A percentile compares a stretch with the other conserved stretches of the same genome.
phyloP scores from a whole-genome alignment of 768 basidiomycete genomes.

The Tricholoma bakamatsutake region DNA sequence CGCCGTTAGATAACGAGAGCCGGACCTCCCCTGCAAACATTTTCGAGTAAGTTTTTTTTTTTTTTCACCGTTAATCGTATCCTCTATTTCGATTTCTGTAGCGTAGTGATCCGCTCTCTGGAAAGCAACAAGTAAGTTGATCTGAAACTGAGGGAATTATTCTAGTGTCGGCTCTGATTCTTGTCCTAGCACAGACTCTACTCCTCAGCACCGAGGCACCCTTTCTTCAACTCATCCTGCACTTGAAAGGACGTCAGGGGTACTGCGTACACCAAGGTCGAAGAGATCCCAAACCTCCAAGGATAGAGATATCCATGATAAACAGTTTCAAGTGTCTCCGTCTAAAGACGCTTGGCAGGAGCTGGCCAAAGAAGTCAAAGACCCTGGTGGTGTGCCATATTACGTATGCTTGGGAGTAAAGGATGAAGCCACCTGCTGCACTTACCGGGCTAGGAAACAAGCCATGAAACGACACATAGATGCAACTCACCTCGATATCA shows the following conservation, averaged over 20 bases:
- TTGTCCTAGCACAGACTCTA: neutral
- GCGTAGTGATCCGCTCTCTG: neutral
- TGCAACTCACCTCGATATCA: constrained; percentile 17
- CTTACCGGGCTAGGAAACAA: constrained; percentile 17
- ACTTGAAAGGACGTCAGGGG: neutral
- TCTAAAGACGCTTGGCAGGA: constrained; percentile 8
- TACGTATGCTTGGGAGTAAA: constrained; percentile 12
- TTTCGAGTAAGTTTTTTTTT: neutral
- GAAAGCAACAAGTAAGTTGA: neutral
- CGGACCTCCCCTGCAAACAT: neutral
- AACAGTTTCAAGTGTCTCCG: neutral
- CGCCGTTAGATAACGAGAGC: neutral
- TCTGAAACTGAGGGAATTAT: neutral
- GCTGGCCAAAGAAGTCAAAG: neutral
- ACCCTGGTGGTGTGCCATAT: constrained; percentile 1
- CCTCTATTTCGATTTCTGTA: neutral
- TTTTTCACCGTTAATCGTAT: neutral
- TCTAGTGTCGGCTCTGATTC: neutral
- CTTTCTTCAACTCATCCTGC: neutral
- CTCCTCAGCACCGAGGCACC: neutral
- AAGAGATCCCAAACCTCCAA: neutral
- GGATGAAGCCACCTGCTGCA: neutral
- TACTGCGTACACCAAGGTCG: neutral
- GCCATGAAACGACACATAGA: constrained; percentile 20
- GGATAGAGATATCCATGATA: neutral